Base-by-base conservation (phyloP, 352 stramenopile species). In the Pythium dissimile region DNA sequence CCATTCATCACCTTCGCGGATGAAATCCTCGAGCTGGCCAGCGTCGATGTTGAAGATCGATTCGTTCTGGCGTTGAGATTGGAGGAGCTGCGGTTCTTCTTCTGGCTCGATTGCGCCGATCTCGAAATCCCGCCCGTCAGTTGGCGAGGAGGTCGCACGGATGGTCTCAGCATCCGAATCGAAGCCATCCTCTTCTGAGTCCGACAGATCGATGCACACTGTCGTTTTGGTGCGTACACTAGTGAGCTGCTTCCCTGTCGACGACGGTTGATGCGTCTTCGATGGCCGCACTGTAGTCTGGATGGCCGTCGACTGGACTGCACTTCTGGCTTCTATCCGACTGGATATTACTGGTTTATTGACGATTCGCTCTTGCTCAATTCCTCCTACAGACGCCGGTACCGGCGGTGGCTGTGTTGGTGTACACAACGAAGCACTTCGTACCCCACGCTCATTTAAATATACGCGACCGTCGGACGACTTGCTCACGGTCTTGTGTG, bases 401-500 rank as follows among this genome's bases (percentile, higher is more conserved):
- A n/a, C 23, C 13, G 12, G 28, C 20, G 30, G 11, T 34, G 26
- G 31, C 21, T 16, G 9, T 18, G 18, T 15, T 0, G 23, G 28
- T 18, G 50, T 52, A 2, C 76, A 92, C 21, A 86, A 56, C 3
- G 70, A 53, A 9, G 69, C 73, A 52, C 82, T 90, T 7, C 52
- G 66, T 35, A 60, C 51, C 1, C 82, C 82, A 43, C 75, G 85
- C 11, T 75, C 59, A 13, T 82, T 87, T 12, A 94, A 66, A 34
- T 66, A 92, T 11, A 88, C 51, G 7, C 59, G 52, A 0, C 84
- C 78, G 15, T 57, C 37, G 11, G 72, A 55, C 0, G 75, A 75
- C 43, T 69, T 77, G 8, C 62, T 56, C 16, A 90, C 63, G 18
- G 92, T 82, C 21, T 81, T 57, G 53, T 93, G 71, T 1, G 79